Base-by-base conservation (phyloP, 192 early-diverging fungal genomes). In the Coemansia guatemalensis region DNA sequence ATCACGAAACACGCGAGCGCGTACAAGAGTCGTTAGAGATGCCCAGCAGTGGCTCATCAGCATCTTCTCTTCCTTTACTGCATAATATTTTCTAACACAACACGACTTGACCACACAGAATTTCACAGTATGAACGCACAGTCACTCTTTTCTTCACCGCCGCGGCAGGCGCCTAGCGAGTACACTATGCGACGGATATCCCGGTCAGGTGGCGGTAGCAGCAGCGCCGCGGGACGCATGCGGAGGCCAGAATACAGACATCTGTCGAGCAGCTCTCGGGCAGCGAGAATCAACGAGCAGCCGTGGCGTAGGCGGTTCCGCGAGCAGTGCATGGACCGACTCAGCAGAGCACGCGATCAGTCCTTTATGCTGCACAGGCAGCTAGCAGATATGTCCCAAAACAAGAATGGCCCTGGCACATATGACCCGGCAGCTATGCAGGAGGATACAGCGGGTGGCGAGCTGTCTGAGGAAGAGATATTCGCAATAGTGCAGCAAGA, bases 301-400 rank as follows among this genome's bases (percentile, higher is more conserved):
- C 75, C 75, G 14, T 78, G 75, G 75, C 66, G 67, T n/a, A 66
- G 62, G 60, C 66, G 70, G 22, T 78, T 78, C 39, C 66, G 69
- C 21, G 70, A 69, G 56, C 75, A 73, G 64, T 78, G 75, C 22
- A 11, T 69, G 5, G 70, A 78, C 23, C 69, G 75, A 2, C 52
- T 73, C 3, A 68, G 52, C 55, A 69, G 56, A 35, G 69, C 69
- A 4, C 69, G 75, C 55, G 75, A 78, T 21, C 56, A 68, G 47
- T 72, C 75, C 11, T 49, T 66, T 49, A 78, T 69, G 75, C 48
- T 58, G 25, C 69, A 56, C n/a, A 62, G 75, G n/a, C 69, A 72
- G 20, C 62, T 68, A 33, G 26, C 58, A 22, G 54, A 56, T 30
- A 21, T 63, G 14, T 55, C 63, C 12, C 50, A 62, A 32, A 18